These are phyloP conservation scores for Deinandra increscens DNA, from an alignment of 129 eudicot genomes.

Conservation along the genomic window DNA sequence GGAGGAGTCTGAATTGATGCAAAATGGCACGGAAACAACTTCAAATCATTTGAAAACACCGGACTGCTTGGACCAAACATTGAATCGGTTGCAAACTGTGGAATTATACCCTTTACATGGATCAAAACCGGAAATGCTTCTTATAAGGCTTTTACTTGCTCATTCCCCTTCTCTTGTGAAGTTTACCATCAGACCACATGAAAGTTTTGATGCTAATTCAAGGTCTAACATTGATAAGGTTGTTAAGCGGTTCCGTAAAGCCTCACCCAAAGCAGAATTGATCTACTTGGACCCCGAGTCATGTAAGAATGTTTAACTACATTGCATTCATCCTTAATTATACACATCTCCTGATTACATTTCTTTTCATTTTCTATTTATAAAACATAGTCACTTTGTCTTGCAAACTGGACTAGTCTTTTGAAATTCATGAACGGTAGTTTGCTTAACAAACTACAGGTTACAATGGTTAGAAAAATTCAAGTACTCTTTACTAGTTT, in stretches of 20 bases:
- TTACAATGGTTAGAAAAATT: too few relatives aligned
- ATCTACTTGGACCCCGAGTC: background rate
- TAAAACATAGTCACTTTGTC: too few relatives aligned
- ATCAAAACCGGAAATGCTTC: background rate
- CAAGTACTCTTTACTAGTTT: too few relatives aligned
- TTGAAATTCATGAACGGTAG: too few relatives aligned
- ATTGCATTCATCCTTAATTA: too few relatives aligned
- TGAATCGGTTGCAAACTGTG: conserved; percentile 9
- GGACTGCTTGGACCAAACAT: conserved; percentile 15
- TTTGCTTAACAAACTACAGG: too few relatives aligned
- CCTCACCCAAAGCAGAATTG: conserved; percentile 11
- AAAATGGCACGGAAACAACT: background rate
- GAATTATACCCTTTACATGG: background rate
- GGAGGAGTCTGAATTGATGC: conserved; percentile 9
- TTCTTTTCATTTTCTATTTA: too few relatives aligned
- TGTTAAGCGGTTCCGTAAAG: conserved; percentile 12
- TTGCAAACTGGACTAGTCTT: too few relatives aligned
- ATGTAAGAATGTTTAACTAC: background rate
- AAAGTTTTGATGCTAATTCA: background rate
- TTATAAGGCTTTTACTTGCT: conserved; percentile 28
- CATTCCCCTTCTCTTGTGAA: conserved; percentile 24
- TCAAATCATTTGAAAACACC: conserved; percentile 16
- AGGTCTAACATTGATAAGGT: conserved; percentile 1
- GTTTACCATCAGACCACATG: background rate
- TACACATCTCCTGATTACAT: too few relatives aligned